phyloP scores from a whole-genome alignment of 352 stramenopile species.

The Thalassiosira livingstoniorum region DNA sequence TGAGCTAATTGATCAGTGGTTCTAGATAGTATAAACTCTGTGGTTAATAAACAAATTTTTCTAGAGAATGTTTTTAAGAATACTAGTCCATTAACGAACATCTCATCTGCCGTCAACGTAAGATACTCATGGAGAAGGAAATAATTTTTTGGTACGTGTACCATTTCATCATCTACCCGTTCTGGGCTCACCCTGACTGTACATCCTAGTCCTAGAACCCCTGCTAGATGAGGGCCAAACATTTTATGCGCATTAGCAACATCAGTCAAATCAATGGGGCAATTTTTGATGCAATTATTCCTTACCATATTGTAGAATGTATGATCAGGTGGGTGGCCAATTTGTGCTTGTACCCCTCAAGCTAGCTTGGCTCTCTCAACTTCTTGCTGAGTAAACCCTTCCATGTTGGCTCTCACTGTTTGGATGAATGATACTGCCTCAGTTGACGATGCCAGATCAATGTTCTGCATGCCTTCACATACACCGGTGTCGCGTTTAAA shows the following conservation, averaged over 20 bases:
- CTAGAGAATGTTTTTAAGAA: background rate
- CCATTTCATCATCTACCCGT: background rate
- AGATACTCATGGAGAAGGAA: background rate
- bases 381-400: too few relatives aligned
- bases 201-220: background rate
- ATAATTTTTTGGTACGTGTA: background rate
- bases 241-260: background rate
- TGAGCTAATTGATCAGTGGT: background rate
- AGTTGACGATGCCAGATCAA: too few relatives aligned
- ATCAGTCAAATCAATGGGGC: background rate
- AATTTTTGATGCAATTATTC: too few relatives aligned
- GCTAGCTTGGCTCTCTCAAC: too few relatives aligned
- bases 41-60: conserved; percentile 8
- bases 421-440: too few relatives aligned
- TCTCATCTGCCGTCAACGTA: background rate
- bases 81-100: background rate
- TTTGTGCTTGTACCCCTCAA: too few relatives aligned
- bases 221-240: background rate
- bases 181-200: background rate
- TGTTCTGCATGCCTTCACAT: too few relatives aligned
- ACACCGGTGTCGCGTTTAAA: too few relatives aligned
- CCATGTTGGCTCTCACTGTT: too few relatives aligned
- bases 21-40: background rate
- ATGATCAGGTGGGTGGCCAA: too few relatives aligned
- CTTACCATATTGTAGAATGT: background rate